phyloP scores from a whole-genome alignment of 495 filamentous ascomycete species.

The Tuber magnatum region DNA sequence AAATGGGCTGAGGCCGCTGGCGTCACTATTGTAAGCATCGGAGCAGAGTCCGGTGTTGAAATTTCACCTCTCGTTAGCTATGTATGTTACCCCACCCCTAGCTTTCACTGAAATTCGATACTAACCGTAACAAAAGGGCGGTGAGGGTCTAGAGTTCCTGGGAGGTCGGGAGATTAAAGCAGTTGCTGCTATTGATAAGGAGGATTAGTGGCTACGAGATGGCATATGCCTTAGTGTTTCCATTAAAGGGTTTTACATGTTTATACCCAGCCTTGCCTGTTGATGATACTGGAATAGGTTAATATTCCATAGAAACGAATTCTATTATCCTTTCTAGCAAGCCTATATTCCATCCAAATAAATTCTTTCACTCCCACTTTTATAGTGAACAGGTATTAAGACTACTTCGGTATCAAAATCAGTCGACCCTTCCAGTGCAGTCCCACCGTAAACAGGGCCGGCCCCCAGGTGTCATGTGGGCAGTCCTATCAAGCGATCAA shows the following conservation, averaged over 20 bases:
- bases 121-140: constrained; percentile 54
- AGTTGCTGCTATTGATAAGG: constrained; percentile 67
- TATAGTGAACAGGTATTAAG: not conserved
- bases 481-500: not conserved
- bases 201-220: constrained; percentile 45
- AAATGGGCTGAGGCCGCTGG: constrained; percentile 77
- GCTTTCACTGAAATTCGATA: constrained; percentile 33
- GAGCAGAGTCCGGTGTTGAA: constrained; percentile 65
- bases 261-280: not conserved
- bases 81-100: constrained; percentile 53
- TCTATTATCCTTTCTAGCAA: not conserved
- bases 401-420: not conserved
- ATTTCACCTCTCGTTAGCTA: constrained; percentile 93
- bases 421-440: not conserved
- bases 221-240: not conserved
- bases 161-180: constrained; percentile 68
- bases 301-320: not conserved
- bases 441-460: not conserved
- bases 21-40: constrained; percentile 66
- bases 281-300: not conserved
- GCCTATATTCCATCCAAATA: not conserved
- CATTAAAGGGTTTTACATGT: not conserved
- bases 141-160: constrained; percentile 78
- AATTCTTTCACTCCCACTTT: not conserved
- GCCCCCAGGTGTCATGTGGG: not conserved